phyloP scores from a whole-genome alignment of 2,329 filamentous ascomycete species.

The Microascus cirrosus region DNA sequence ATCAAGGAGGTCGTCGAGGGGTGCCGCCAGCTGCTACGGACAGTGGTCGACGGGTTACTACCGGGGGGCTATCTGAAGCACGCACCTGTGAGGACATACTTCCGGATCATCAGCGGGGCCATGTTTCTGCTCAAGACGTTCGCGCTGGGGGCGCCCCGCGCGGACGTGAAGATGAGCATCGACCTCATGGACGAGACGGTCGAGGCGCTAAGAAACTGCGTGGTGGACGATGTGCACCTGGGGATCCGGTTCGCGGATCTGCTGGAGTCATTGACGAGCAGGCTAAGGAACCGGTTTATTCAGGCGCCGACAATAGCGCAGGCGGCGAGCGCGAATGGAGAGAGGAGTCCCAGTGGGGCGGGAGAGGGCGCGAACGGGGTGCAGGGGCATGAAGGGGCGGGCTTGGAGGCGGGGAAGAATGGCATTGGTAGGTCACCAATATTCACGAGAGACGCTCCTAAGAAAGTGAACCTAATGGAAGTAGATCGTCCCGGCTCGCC shows the following conservation, averaged over 20 bases:
- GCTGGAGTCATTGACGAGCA: conserved; percentile 65
- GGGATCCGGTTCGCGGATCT: conserved; percentile 77
- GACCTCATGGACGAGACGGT: conserved; percentile 66
- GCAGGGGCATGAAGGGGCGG: conserved; percentile 10
- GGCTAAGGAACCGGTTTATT: conserved; percentile 64
- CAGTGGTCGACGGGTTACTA: conserved; percentile 65
- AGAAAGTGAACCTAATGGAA: conserved; percentile 16
- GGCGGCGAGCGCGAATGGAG: conserved; percentile 21
- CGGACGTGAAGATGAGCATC: conserved; percentile 66
- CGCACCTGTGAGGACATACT: conserved; percentile 73
- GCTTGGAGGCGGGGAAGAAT: conserved; percentile 25
- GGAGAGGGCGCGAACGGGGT: conserved; percentile 10
- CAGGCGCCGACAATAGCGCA: conserved; percentile 42
- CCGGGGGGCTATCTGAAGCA: conserved; percentile 70
- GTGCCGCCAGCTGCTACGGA: conserved; percentile 63
- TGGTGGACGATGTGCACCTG: conserved; percentile 76
- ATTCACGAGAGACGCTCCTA: background rate
- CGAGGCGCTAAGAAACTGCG: conserved; percentile 61
- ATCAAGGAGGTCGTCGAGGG: conserved; percentile 69
- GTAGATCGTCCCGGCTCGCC: conserved; percentile 21
- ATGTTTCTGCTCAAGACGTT: conserved; percentile 83
- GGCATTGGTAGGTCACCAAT: conserved; percentile 14
- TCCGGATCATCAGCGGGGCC: conserved; percentile 74
- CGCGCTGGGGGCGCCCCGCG: conserved; percentile 66
- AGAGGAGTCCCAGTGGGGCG: conserved; percentile 25